These are phyloP conservation scores for Salix dunnii DNA, from an alignment of 345 rosid genomes.

Conservation along the genomic window DNA sequence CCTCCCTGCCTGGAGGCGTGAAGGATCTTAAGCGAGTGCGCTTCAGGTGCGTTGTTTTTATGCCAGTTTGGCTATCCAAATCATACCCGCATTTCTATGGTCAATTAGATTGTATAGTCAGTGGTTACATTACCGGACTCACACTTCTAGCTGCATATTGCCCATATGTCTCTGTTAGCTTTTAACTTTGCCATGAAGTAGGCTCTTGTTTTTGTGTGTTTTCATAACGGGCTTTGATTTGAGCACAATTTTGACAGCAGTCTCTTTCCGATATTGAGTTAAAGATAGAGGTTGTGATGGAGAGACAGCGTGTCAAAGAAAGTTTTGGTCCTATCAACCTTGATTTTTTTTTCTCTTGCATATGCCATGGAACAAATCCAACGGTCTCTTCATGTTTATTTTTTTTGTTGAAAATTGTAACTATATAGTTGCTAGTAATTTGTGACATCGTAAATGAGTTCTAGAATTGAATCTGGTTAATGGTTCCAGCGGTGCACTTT, in stretches of 20 bases:
- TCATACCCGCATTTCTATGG: background rate
- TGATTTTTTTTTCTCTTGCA: background rate
- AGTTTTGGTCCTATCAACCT: background rate
- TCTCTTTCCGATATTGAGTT: background rate
- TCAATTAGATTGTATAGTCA: background rate
- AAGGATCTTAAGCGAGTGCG: constrained; percentile 98
- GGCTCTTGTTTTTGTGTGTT: background rate
- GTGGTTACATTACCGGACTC: background rate
- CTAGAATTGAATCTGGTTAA: background rate
- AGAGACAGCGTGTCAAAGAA: background rate
- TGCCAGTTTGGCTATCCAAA: background rate
- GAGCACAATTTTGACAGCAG: background rate
- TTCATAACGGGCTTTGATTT: background rate
- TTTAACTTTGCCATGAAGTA: background rate
- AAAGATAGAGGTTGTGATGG: background rate
- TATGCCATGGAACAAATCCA: background rate
- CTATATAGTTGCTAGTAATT: background rate
- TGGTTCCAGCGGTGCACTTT: background rate
- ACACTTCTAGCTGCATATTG: background rate
- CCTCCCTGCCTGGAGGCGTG: constrained; percentile 74
- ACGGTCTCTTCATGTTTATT: background rate
- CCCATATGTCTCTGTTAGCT: background rate
- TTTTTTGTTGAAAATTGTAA: background rate
- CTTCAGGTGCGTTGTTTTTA: constrained; percentile 61
- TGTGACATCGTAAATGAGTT: background rate